A percentile compares a stretch with the other conserved stretches of the same genome.
Conservation (phyloP, 139 green algal species). For the Pedinophyceae sp. region DNA sequence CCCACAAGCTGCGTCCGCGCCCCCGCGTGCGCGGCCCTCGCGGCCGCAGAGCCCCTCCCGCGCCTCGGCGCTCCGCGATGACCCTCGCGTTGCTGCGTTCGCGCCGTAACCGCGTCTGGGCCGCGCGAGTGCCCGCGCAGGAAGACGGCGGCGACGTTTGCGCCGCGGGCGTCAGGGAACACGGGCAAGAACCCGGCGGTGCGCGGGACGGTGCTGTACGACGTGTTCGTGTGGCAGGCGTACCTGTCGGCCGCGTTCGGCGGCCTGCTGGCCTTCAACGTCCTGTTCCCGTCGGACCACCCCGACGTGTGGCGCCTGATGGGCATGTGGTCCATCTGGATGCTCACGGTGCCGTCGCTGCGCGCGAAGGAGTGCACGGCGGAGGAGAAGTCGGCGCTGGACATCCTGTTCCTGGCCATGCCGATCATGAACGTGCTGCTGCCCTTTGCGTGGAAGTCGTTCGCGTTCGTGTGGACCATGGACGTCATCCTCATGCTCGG, state of each 20-base stretch:
- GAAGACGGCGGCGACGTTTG: slow-evolving; percentile 67
- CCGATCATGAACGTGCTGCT: slow-evolving; percentile 84
- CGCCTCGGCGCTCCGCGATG: too few species aligned
- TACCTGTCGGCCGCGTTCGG: slow-evolving; percentile 57
- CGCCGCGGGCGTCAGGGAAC: slow-evolving; percentile 48
- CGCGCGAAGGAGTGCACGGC: slow-evolving; percentile 74
- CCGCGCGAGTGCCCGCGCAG: too few species aligned
- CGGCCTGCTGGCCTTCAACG: slow-evolving; percentile 85
- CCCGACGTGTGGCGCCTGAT: slow-evolving; percentile 79
- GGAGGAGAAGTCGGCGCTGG: slow-evolving; percentile 90
- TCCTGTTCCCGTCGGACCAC: slow-evolving; percentile 81
- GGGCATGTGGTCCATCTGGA: slow-evolving; percentile 95
- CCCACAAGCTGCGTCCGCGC: too few species aligned
- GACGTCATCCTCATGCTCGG: slow-evolving; percentile 57
- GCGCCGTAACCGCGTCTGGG: too few species aligned
- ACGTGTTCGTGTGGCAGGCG: slow-evolving; percentile 66
- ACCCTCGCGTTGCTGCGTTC: too few species aligned
- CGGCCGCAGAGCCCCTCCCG: too few species aligned
- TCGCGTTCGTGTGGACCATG: slow-evolving; percentile 74
- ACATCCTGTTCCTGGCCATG: slow-evolving; percentile 81
- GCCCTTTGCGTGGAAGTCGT: slow-evolving; percentile 84
- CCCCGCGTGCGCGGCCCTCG: too few species aligned
- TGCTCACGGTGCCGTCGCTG: slow-evolving; percentile 87
- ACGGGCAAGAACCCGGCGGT: slow-evolving; percentile 65
- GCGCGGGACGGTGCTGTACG: slow-evolving; percentile 44